Conservation (phyloP, 208 protist genomes). For the Borovskyia barvae region DNA sequence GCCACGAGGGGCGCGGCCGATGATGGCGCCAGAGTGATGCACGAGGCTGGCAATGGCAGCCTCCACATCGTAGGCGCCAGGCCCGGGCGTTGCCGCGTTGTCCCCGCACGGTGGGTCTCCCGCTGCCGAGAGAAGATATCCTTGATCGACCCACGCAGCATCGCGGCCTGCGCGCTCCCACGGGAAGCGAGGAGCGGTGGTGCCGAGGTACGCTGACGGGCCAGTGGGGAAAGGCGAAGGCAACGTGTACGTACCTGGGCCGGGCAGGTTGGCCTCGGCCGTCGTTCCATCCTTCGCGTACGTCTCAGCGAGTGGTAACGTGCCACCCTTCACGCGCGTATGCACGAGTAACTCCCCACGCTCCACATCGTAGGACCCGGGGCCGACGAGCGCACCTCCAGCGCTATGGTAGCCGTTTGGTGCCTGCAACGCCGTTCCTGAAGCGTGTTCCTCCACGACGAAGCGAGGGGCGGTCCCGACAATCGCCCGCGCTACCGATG, state of each 20-base stretch:
- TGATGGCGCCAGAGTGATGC: conserved; percentile 28
- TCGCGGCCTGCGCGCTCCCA: conserved; percentile 6
- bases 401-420: not conserved
- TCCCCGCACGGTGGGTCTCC: too few species aligned
- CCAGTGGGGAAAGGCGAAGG: conserved; percentile 7
- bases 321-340: conserved; percentile 17
- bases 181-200: conserved; percentile 20
- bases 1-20: conserved; percentile 40
- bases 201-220: conserved; percentile 10
- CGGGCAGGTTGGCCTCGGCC: conserved; percentile 12
- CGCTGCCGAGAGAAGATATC: too few species aligned
- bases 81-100: conserved; percentile 16
- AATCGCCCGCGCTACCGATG: not conserved
- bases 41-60: conserved; percentile 15
- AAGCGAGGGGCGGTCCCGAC: conserved; percentile 13
- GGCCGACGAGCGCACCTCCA: not conserved
- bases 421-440: too few species aligned
- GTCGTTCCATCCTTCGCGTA: not conserved
- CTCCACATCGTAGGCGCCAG: conserved; percentile 28
- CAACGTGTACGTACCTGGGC: conserved; percentile 42
- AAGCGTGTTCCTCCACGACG: not conserved
- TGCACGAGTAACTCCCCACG: not conserved
- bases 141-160: too few species aligned
- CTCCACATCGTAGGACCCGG: conserved; percentile 17
- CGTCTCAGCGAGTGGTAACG: conserved; percentile 9